Evolutionary conservation across 345 rosid species (phyloP), one percentile per base, ranked within the genome.

Genomic region (Murraya paniculata): DNA sequence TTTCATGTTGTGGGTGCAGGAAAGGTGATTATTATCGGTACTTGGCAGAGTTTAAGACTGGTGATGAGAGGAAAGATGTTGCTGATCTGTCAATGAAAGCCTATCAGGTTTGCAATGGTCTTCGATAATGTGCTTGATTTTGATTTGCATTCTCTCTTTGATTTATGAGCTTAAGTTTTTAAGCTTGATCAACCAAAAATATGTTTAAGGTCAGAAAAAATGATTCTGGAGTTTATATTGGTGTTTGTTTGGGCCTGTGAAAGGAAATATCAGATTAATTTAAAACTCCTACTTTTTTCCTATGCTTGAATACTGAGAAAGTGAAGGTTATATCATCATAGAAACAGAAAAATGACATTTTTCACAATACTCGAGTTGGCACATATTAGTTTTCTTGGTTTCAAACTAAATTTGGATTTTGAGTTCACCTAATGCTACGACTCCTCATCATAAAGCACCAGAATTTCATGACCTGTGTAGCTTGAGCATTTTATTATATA

Each of bases 11-110:
- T 64, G 39, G 53, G 11, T 71, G 83, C 85, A 91, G 95, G 95
- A 91, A 91, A 78, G 95, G 90, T 24, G 95, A 91, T 58, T 91
- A 91, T 80, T 91, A 85, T 79, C 82, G 95, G 55, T 91, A 91
- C 77, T 82, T 87, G 68, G 90, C 93, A 0, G 93, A 89, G 75
- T 88, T 89, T 77, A 91, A 86, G 82, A 59, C 78, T 24, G 89
- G 90, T 28, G 76, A 86, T 58, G 92, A 87, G 53, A 87, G 84
- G 78, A 87, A 88, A 78, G 90, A 87, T 68, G 88, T 85, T 70
- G 89, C 95, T 71, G 91, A 89, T 56, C 86, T 81, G 79, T 89
- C 95, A 50, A 77, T 88, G 89, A 89, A 89, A 81, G 95, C 93
- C 36, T 91, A 91, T 83, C 84, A 87, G 93, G 95, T 86, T 9